Percentiles rank a stretch among this genome's conserved stretches.
Evolutionary conservation across 2,329 filamentous ascomycete species (phyloP).

Genomic region (Purpureocillium lavendulum): DNA sequence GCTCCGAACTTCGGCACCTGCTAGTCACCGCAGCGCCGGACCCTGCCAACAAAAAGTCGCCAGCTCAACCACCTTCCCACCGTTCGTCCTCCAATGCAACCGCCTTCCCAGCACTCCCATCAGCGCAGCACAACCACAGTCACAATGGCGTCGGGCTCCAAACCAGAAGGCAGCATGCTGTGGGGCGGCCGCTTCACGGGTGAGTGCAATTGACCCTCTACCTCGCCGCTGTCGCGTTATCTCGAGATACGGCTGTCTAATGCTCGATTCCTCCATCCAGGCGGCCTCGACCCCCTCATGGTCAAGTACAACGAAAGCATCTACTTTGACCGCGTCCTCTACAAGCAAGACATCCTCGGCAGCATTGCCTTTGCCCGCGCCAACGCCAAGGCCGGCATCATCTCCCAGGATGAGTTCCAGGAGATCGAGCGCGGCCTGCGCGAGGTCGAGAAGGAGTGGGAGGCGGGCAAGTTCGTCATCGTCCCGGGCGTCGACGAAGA

Average conservation of each 20-base stretch:
- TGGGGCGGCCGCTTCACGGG: slow-evolving; percentile 44
- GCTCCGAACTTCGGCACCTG: background rate
- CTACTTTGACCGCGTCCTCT: slow-evolving; percentile 69
- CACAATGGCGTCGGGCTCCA: slow-evolving; percentile 19
- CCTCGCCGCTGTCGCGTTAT: slow-evolving; percentile 1
- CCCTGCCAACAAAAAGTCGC: no score
- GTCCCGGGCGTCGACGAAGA: slow-evolving; percentile 45
- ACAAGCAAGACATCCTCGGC: slow-evolving; percentile 72
- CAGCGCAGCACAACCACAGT: background rate
- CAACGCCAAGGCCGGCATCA: slow-evolving; percentile 66
- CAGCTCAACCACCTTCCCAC: no score
- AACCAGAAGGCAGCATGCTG: slow-evolving; percentile 22
- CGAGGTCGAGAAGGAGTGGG: slow-evolving; percentile 46
- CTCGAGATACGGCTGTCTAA: no score
- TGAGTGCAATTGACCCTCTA: slow-evolving; percentile 16
- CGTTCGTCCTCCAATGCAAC: no score
- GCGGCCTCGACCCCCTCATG: slow-evolving; percentile 81
- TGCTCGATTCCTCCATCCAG: slow-evolving; percentile 26
- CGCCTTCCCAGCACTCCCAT: no score
- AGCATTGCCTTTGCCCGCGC: slow-evolving; percentile 75
- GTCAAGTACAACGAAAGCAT: slow-evolving; percentile 76
- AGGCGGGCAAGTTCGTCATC: slow-evolving; percentile 39
- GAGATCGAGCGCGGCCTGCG: slow-evolving; percentile 66
- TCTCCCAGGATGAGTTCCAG: slow-evolving; percentile 63
- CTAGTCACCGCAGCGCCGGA: background rate